These are phyloP conservation scores for Sporothrix luriei DNA, from an alignment of 2,329 filamentous ascomycete species.

Conservation along the genomic window DNA sequence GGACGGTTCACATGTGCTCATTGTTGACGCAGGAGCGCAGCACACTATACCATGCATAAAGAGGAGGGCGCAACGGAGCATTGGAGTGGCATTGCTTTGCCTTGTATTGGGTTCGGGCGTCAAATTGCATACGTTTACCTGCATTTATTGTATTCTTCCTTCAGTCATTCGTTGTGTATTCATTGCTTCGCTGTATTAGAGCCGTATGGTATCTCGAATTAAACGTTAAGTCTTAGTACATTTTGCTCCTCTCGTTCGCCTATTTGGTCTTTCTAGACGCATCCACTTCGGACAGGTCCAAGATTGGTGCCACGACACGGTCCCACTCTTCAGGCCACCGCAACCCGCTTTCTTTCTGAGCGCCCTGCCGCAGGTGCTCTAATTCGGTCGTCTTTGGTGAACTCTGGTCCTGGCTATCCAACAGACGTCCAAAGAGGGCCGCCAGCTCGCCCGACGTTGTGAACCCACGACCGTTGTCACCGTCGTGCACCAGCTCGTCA, in stretches of 20 bases:
- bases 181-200: neutral
- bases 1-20: neutral
- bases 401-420: constrained; percentile 44
- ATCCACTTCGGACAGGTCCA: constrained; percentile 52
- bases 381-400: constrained; percentile 43
- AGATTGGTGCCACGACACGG: constrained; percentile 71
- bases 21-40: neutral
- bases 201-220: constrained; percentile 15
- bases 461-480: constrained; percentile 84
- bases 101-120: neutral
- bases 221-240: neutral
- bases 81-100: constrained; percentile 2
- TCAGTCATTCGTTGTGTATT: neutral
- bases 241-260: no score
- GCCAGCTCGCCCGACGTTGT: constrained; percentile 68
- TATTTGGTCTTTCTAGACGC: constrained; percentile 10
- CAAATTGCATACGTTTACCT: neutral
- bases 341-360: constrained; percentile 69
- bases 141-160: neutral
- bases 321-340: constrained; percentile 96
- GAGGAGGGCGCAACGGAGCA: constrained; percentile 25
- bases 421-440: constrained; percentile 64
- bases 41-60: constrained; percentile 15
- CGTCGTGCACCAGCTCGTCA: constrained; percentile 84
- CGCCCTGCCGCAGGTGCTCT: constrained; percentile 58